Conservation (phyloP, 1,284 basidiomycete species). For the Ustilago tritici region DNA sequence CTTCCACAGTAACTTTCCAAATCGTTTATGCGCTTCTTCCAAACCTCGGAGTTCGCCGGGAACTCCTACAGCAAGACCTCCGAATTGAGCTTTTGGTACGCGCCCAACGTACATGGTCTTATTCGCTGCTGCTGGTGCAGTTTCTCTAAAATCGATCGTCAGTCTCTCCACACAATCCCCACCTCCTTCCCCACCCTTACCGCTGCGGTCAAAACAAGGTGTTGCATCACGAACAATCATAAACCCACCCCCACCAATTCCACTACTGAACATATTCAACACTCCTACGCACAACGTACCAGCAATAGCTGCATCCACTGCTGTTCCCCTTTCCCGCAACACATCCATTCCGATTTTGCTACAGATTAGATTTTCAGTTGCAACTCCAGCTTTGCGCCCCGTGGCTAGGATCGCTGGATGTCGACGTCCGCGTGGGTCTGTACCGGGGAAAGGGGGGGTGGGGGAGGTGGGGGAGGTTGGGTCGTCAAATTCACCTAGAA, state of each 20-base stretch:
- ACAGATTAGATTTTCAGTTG: constrained; percentile 56
- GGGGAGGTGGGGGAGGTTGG: not conserved
- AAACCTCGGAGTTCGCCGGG: constrained; percentile 69
- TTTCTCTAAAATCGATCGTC: constrained; percentile 71
- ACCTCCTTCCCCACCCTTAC: not conserved
- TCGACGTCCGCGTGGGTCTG: constrained; percentile 38
- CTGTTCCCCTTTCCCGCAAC: constrained; percentile 81
- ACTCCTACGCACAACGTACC: constrained; percentile 70
- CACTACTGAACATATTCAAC: constrained; percentile 70
- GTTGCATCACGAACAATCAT: constrained; percentile 53
- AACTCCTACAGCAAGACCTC: constrained; percentile 67
- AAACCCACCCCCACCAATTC: constrained; percentile 70
- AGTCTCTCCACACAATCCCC: constrained; percentile 59
- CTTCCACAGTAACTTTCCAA: constrained; percentile 66
- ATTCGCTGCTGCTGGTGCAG: constrained; percentile 70
- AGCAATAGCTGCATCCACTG: constrained; percentile 87
- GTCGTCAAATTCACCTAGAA: constrained; percentile 39
- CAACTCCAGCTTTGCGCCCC: constrained; percentile 54
- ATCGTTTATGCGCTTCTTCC: constrained; percentile 62
- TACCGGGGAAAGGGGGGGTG: not conserved
- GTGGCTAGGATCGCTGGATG: constrained; percentile 48
- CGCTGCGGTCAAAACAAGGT: constrained; percentile 74
- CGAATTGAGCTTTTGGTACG: constrained; percentile 49
- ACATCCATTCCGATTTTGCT: constrained; percentile 58
- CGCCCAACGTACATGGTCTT: constrained; percentile 69